Evolutionary conservation across 768 basidiomycete species (phyloP).

Genomic region (Scleroderma bovista): DNA sequence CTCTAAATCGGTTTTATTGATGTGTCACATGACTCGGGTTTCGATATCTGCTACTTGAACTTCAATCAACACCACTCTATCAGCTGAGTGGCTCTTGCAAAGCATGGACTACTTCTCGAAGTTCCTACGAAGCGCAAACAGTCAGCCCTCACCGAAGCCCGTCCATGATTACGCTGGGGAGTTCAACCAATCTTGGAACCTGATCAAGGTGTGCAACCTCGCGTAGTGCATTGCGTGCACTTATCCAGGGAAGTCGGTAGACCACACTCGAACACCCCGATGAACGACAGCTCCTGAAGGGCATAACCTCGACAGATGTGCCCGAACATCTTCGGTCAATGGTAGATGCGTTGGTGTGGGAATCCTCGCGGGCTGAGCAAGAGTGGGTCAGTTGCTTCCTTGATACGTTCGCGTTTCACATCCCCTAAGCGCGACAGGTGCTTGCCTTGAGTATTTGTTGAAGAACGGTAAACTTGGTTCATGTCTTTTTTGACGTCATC

Average conservation of each 20-base stretch:
- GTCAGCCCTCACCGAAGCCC: constrained; percentile 41
- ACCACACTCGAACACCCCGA: constrained; percentile 83
- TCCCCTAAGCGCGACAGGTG: constrained; percentile 67
- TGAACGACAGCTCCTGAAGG: constrained; percentile 78
- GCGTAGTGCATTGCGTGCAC: neutral
- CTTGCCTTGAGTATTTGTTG: constrained; percentile 85
- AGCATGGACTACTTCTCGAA: constrained; percentile 85
- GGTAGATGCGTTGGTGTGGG: constrained; percentile 82
- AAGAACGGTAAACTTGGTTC: constrained; percentile 60
- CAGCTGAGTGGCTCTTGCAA: neutral
- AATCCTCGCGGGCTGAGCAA: constrained; percentile 79
- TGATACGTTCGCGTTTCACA: constrained; percentile 6
- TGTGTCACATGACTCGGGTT: neutral
- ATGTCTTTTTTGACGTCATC: neutral
- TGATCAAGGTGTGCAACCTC: constrained; percentile 52
- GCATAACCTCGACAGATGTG: constrained; percentile 78
- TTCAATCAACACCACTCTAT: neutral
- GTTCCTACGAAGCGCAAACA: constrained; percentile 48
- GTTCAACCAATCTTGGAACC: constrained; percentile 71
- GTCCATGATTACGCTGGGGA: constrained; percentile 64
- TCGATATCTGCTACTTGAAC: neutral
- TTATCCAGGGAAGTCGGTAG: constrained; percentile 35
- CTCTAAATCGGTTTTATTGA: no score
- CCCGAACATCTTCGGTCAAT: constrained; percentile 71
- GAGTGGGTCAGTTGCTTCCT: constrained; percentile 51